Conservation (phyloP, 225 moss, liverwort and hornwort species). For the Polytrichum commune region DNA sequence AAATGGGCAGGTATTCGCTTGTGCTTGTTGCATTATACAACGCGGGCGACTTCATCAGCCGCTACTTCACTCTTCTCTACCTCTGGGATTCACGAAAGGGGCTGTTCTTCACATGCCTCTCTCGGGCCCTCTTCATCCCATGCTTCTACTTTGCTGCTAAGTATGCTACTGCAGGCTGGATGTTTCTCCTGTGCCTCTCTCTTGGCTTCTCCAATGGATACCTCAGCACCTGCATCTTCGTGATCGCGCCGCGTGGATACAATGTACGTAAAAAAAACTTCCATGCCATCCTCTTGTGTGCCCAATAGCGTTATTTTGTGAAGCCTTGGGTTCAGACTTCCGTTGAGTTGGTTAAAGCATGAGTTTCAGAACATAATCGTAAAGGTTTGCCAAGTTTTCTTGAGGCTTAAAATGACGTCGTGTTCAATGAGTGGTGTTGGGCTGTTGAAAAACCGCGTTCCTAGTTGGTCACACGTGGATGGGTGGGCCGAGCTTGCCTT, state of each 20-base stretch:
- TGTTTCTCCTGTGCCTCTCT: constrained; percentile 73
- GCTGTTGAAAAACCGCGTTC: not conserved
- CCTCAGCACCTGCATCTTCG: constrained; percentile 62
- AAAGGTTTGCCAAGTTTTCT: too few species aligned
- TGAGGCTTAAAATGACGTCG: too few species aligned
- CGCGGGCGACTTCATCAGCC: constrained; percentile 60
- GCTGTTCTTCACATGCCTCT: constrained; percentile 39
- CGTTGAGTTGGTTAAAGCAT: too few species aligned
- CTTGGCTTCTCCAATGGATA: constrained; percentile 73
- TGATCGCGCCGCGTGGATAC: constrained; percentile 71
- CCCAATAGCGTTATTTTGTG: not conserved
- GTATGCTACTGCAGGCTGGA: constrained; percentile 66
- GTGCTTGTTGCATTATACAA: constrained; percentile 78
- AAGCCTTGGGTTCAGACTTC: too few species aligned
- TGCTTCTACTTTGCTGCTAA: constrained; percentile 84
- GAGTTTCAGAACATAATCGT: too few species aligned
- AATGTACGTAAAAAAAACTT: constrained; percentile 42
- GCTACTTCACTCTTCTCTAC: constrained; percentile 66
- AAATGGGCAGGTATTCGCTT: constrained; percentile 65
- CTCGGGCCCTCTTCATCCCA: constrained; percentile 63
- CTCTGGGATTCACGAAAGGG: constrained; percentile 44
- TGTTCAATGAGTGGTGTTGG: too few species aligned
- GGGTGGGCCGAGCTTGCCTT: too few species aligned
- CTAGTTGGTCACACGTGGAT: not conserved
- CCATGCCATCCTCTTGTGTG: not conserved